Conservation (phyloP, 2,329 filamentous ascomycete genomes). For the Calonectria hongkongensis region DNA sequence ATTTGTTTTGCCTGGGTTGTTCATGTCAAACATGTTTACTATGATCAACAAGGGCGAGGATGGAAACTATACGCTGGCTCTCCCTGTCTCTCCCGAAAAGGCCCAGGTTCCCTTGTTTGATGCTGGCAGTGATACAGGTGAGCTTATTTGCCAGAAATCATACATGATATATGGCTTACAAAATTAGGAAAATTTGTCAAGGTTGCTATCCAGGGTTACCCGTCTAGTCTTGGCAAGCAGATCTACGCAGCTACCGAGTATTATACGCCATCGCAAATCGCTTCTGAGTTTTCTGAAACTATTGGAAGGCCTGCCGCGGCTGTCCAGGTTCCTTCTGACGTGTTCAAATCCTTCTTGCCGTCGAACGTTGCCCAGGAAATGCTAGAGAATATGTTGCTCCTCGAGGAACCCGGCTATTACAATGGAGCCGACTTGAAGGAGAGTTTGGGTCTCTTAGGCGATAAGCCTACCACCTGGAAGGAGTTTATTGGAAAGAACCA, state of each 20-base stretch:
- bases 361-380: conserved; percentile 58
- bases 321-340: conserved; percentile 57
- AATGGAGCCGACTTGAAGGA: conserved; percentile 57
- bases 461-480: conserved; percentile 62
- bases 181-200: conserved; percentile 59
- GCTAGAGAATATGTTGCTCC: conserved; percentile 63
- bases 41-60: conserved; percentile 56
- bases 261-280: conserved; percentile 56
- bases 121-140: conserved; percentile 62
- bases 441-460: conserved; percentile 58
- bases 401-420: conserved; percentile 65
- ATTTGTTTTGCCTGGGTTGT: conserved; percentile 71
- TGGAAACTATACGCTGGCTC: conserved; percentile 53
- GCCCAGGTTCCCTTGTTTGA: conserved; percentile 63
- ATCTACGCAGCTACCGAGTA: conserved; percentile 62
- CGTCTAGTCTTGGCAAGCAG: conserved; percentile 54
- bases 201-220: conserved; percentile 57
- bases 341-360: conserved; percentile 60
- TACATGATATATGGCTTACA: fast-evolving
- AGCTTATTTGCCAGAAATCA: conserved; percentile 42
- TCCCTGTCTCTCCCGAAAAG: conserved; percentile 57
- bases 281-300: conserved; percentile 59
- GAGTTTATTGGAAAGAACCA: conserved; percentile 58
- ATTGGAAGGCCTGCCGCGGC: conserved; percentile 57
- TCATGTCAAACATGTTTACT: conserved; percentile 70